These are phyloP conservation scores for Neurospora cerealis DNA, from an alignment of 495 filamentous ascomycete genomes.

Conservation along the genomic window DNA sequence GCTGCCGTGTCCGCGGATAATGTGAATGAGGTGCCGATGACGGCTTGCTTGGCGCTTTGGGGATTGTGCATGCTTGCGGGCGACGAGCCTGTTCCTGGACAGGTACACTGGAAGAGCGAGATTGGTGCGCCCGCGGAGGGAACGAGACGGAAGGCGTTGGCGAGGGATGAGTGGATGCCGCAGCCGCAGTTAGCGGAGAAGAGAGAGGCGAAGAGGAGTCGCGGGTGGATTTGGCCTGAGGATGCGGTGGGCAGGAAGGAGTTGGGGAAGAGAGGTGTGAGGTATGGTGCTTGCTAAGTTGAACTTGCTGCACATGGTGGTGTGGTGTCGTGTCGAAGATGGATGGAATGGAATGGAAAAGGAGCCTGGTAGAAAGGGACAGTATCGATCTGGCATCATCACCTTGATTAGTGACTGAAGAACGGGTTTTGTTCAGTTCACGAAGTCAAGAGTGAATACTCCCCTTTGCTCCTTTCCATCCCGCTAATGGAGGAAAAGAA, in stretches of 20 bases:
- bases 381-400: not conserved
- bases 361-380: not conserved
- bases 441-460: not conserved
- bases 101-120: conserved; percentile 61
- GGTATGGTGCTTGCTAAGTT: conserved; percentile 33
- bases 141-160: conserved; percentile 58
- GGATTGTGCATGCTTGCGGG: conserved; percentile 68
- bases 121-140: conserved; percentile 73
- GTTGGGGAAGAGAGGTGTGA: conserved; percentile 45
- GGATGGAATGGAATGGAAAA: not conserved
- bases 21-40: conserved; percentile 42
- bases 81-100: conserved; percentile 56
- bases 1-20: conserved; percentile 6
- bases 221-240: conserved; percentile 80
- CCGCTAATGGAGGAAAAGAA: not conserved
- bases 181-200: conserved; percentile 73
- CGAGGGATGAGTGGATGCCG: conserved; percentile 80
- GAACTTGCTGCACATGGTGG: not conserved
- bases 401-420: not conserved
- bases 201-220: conserved; percentile 67
- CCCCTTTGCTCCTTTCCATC: not conserved
- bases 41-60: conserved; percentile 42
- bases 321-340: not conserved
- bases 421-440: not conserved
- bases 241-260: conserved; percentile 50